Evolutionary conservation across 768 basidiomycete genomes (phyloP).

Genomic region (Tricholoma terreum): DNA sequence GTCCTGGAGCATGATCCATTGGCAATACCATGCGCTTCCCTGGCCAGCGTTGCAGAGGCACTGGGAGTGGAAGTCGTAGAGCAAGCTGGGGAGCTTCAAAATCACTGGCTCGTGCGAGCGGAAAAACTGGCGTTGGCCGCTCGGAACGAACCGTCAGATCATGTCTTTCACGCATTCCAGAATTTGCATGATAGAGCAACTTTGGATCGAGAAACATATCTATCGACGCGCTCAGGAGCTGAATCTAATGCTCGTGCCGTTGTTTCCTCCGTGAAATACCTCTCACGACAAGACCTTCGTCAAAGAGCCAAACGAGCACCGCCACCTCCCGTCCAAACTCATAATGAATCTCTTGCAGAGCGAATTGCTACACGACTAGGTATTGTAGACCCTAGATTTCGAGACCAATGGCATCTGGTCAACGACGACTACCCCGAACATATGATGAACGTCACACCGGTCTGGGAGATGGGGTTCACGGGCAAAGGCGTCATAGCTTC

Average conservation of each 20-base stretch:
- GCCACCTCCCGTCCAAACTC: slow-evolving; percentile 45
- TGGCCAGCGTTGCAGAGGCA: slow-evolving; percentile 65
- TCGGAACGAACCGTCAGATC: slow-evolving; percentile 39
- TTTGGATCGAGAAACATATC: slow-evolving; percentile 12
- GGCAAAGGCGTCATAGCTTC: slow-evolving; percentile 86
- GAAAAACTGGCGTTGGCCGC: slow-evolving; percentile 34
- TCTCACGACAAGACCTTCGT: slow-evolving; percentile 62
- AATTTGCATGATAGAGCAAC: slow-evolving; percentile 37
- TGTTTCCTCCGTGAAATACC: slow-evolving; percentile 54
- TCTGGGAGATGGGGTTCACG: slow-evolving; percentile 90
- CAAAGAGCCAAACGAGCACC: slow-evolving; percentile 75
- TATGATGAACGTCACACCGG: slow-evolving; percentile 87
- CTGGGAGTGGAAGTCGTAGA: slow-evolving; percentile 87
- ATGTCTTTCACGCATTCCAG: slow-evolving; percentile 48
- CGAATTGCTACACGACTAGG: slow-evolving; percentile 15
- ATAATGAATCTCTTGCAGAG: slow-evolving; percentile 11
- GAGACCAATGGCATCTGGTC: slow-evolving; percentile 90
- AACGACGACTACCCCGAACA: slow-evolving; percentile 81
- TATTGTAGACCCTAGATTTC: slow-evolving; percentile 80
- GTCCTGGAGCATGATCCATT: slow-evolving; percentile 63
- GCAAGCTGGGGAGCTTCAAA: slow-evolving; percentile 75
- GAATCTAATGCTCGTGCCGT: slow-evolving; percentile 39
- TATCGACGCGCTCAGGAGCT: slow-evolving; percentile 38
- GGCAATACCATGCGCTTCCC: slow-evolving; percentile 37
- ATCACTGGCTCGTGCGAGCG: slow-evolving; percentile 81